Evolutionary conservation across 169 alveolate genomes (phyloP).

Genomic region (Plasmodium billcollinsi): DNA sequence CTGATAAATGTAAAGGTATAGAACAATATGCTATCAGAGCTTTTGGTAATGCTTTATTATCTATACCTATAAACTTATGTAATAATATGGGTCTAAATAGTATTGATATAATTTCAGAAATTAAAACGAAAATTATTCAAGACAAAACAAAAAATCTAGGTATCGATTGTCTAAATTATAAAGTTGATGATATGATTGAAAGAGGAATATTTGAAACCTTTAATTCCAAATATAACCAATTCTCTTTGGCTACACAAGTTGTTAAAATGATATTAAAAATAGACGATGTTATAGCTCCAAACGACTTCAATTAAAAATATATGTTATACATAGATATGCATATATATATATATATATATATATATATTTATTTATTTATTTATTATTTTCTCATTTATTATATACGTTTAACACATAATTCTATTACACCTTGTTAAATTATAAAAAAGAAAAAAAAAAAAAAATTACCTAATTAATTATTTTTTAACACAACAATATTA

Average conservation of each 20-base stretch:
- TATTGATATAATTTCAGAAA: slow-evolving; percentile 93
- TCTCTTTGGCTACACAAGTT: slow-evolving; percentile 98
- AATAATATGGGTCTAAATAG: slow-evolving; percentile 97
- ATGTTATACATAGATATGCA: slow-evolving; percentile 5
- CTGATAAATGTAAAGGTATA: slow-evolving; percentile 92
- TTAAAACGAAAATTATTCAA: slow-evolving; percentile 91
- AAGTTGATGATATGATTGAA: slow-evolving; percentile 91
- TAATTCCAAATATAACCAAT: slow-evolving; percentile 94
- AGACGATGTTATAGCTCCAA: slow-evolving; percentile 95
- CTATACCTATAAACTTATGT: slow-evolving; percentile 97
- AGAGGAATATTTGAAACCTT: slow-evolving; percentile 95
- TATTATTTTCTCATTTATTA: too few species aligned
- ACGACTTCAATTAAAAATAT: slow-evolving; percentile 48
- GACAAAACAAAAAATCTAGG: slow-evolving; percentile 93
- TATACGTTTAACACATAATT: too few species aligned
- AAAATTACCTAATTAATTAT: too few species aligned
- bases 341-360: slow-evolving; percentile 10
- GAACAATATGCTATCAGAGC: slow-evolving; percentile 99
- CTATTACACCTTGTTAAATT: too few species aligned
- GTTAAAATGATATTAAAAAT: slow-evolving; percentile 99
- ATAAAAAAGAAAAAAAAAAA: too few species aligned
- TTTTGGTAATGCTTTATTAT: slow-evolving; percentile 98
- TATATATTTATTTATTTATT: not conserved
- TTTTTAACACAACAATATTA: too few species aligned
- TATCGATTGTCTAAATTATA: slow-evolving; percentile 92